phyloP scores from a whole-genome alignment of 768 basidiomycete species.

The Suillus bovinus region DNA sequence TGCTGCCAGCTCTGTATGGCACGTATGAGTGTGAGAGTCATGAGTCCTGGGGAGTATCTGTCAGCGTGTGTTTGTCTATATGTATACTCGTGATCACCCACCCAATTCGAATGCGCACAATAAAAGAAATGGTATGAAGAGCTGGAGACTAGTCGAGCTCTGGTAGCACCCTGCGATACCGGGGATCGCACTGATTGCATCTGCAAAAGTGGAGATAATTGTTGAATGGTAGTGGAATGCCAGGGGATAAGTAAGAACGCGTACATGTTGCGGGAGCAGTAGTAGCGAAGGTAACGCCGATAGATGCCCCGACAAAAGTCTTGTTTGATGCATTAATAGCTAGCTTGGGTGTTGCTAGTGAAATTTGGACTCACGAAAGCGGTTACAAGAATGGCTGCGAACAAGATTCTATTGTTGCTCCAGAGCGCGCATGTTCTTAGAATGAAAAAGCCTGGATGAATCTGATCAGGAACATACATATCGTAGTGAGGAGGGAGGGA shows the following conservation, averaged over 20 bases:
- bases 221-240: neutral
- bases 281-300: neutral
- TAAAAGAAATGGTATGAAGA: no score
- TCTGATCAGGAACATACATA: no score
- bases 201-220: neutral
- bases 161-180: no score
- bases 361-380: neutral
- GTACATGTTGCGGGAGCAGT: neutral
- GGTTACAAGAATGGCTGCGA: neutral
- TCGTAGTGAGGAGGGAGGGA: no score
- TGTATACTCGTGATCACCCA: neutral
- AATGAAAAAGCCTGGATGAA: no score
- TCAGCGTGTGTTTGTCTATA: neutral
- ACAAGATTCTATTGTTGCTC: neutral
- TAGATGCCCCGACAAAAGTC: neutral
- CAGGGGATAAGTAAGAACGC: neutral
- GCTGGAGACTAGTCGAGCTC: no score
- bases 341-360: neutral
- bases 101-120: neutral
- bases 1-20: no score
- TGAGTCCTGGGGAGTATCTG: neutral
- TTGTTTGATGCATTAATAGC: neutral
- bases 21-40: no score
- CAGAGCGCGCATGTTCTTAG: no score
- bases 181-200: neutral